A percentile compares a stretch with the other conserved stretches of the same genome.
phyloP scores from a whole-genome alignment of 306 rosid genomes.

The Heteromeles arbutifolia region DNA sequence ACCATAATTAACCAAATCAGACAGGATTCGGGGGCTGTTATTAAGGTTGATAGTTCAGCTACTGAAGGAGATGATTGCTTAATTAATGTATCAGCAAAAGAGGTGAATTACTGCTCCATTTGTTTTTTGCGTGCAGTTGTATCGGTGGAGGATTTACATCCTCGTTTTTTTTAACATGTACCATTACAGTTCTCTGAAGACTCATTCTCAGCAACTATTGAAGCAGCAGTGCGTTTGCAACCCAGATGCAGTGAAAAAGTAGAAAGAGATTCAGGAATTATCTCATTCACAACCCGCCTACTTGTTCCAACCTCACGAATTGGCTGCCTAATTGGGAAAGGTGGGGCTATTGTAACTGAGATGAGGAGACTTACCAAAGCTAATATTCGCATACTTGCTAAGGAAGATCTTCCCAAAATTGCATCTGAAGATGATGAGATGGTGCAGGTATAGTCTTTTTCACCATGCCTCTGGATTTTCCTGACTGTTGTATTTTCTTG shows the following conservation, averaged over 20 bases:
- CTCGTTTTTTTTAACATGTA: neutral
- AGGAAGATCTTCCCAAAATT: slow-evolving; percentile 88
- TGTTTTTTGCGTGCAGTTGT: neutral
- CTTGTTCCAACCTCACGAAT: slow-evolving; percentile 87
- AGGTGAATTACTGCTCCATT: slow-evolving; percentile 43
- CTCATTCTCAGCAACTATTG: slow-evolving; percentile 66
- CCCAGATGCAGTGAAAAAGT: slow-evolving; percentile 92
- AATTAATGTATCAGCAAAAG: slow-evolving; percentile 74
- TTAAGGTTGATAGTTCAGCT: slow-evolving; percentile 91
- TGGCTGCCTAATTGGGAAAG: slow-evolving; percentile 99
- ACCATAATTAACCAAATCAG: slow-evolving; percentile 83
- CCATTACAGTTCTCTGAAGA: slow-evolving; percentile 80
- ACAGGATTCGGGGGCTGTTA: slow-evolving; percentile 86
- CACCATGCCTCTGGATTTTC: neutral
- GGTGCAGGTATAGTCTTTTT: slow-evolving; percentile 73
- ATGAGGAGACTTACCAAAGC: slow-evolving; percentile 91
- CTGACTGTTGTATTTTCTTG: neutral
- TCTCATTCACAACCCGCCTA: slow-evolving; percentile 87
- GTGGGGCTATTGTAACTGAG: slow-evolving; percentile 92
- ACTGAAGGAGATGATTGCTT: slow-evolving; percentile 84
- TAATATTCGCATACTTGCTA: slow-evolving; percentile 78
- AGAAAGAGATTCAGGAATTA: slow-evolving; percentile 94
- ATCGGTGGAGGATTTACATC: slow-evolving; percentile 5
- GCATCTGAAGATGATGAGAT: slow-evolving; percentile 93
- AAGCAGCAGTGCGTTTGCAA: slow-evolving; percentile 93